Evolutionary conservation across 116 monocot species (phyloP).

Genomic region (Papilionanthe hybrid): DNA sequence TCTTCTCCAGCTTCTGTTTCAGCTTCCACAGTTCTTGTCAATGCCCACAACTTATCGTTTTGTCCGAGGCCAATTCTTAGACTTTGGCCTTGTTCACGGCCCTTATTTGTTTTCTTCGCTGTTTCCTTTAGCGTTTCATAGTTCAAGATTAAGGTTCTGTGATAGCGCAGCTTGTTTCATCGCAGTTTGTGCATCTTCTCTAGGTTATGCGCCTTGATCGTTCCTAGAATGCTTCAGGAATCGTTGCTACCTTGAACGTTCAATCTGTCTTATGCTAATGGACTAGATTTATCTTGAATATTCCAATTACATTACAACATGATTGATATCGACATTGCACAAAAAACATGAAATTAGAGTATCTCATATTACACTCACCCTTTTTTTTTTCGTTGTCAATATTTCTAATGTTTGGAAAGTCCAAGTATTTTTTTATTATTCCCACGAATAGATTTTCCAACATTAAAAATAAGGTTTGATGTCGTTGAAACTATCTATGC

Average conservation of each 20-base stretch:
- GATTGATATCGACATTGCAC: background rate
- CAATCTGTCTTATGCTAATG: background rate
- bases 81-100: background rate
- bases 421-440: background rate
- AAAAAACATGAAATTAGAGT: background rate
- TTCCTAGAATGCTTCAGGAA: background rate
- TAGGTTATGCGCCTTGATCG: background rate
- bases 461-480: background rate
- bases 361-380: background rate
- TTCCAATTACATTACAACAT: background rate
- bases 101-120: background rate
- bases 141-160: background rate
- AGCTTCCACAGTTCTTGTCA: background rate
- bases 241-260: background rate
- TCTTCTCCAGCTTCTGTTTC: background rate
- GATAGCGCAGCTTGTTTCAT: background rate
- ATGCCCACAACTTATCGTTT: background rate
- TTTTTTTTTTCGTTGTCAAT: background rate
- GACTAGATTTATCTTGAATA: background rate
- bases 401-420: background rate
- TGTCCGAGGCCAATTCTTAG: background rate
- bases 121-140: background rate
- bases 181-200: background rate
- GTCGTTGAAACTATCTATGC: background rate
- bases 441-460: background rate